Percentiles rank a stretch among this genome's conserved stretches.
These are phyloP conservation scores for Mucor saturninus DNA, from an alignment of 371 early-diverging fungal genomes.

Conservation along the genomic window DNA sequence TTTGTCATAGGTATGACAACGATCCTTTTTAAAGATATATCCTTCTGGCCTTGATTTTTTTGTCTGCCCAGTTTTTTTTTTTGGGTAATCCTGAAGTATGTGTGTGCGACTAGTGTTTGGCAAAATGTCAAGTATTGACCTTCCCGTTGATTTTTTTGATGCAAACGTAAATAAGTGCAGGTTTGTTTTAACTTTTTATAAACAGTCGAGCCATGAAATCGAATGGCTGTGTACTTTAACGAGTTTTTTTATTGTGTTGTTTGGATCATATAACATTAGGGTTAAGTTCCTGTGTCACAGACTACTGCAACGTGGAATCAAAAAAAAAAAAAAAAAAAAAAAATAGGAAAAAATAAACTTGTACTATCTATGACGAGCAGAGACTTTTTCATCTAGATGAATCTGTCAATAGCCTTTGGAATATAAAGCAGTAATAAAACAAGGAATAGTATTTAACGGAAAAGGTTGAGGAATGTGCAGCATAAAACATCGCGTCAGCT, in stretches of 20 bases:
- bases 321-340: constrained; percentile 1
- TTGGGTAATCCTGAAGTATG: not conserved
- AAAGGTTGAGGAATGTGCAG: too few species aligned
- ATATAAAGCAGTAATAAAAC: not conserved
- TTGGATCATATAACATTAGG: constrained; percentile 1
- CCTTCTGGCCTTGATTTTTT: not conserved
- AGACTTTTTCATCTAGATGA: not conserved
- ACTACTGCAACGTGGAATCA: constrained; percentile 14
- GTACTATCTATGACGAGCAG: not conserved
- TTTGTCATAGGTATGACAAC: constrained; percentile 3
- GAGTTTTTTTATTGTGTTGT: not conserved
- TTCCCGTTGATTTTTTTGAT: too few species aligned
- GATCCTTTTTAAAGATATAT: not conserved
- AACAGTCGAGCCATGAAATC: constrained; percentile 1
- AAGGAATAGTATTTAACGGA: not conserved
- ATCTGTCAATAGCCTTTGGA: not conserved
- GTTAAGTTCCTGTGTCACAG: constrained; percentile 4
- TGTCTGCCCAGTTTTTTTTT: not conserved
- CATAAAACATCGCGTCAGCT: too few species aligned
- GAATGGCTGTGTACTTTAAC: not conserved
- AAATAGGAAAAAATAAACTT: not conserved
- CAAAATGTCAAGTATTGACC: too few species aligned
- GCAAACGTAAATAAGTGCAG: too few species aligned
- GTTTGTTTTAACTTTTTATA: not conserved
- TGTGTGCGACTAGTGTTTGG: not conserved